These are phyloP conservation scores for Komagataella pastoris DNA, from an alignment of 805 yeast genomes.

Conservation along the genomic window DNA sequence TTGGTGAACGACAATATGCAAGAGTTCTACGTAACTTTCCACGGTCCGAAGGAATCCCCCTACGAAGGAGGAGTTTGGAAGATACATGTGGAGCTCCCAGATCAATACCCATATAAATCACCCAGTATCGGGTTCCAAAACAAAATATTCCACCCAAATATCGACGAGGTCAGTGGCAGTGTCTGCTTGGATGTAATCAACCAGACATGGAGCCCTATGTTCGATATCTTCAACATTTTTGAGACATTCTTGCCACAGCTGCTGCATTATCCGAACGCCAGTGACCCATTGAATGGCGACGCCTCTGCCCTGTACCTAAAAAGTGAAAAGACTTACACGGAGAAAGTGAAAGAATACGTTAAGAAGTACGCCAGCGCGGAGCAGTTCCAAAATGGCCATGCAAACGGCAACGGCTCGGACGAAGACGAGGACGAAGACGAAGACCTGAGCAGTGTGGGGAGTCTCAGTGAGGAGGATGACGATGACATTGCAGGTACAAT, in stretches of 20 bases:
- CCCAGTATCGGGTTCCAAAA: slow-evolving; percentile 93
- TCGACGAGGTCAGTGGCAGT: slow-evolving; percentile 81
- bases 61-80: slow-evolving; percentile 87
- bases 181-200: slow-evolving; percentile 94
- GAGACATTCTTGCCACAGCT: slow-evolving; percentile 91
- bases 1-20: slow-evolving; percentile 75
- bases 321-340: slow-evolving; percentile 53
- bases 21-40: slow-evolving; percentile 74
- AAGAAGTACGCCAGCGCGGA: slow-evolving; percentile 44
- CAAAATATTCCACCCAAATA: slow-evolving; percentile 89
- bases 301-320: slow-evolving; percentile 72
- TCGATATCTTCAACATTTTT: slow-evolving; percentile 80
- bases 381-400: slow-evolving; percentile 13
- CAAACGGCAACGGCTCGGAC: slow-evolving; percentile 9
- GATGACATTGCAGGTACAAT: slow-evolving; percentile 21
- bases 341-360: slow-evolving; percentile 63
- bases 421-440: slow-evolving; percentile 16
- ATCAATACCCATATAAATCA: slow-evolving; percentile 88
- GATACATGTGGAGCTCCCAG: slow-evolving; percentile 86
- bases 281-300: slow-evolving; percentile 86
- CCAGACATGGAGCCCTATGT: slow-evolving; percentile 98
- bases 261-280: slow-evolving; percentile 82
- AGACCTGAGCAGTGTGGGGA: slow-evolving; percentile 14
- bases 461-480: slow-evolving; percentile 10
- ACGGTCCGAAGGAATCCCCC: slow-evolving; percentile 81